Percentiles rank a stretch among this genome's conserved stretches.
Conservation (phyloP, 176 grass and related monocot genomes). For the Oryza glumipatula region DNA sequence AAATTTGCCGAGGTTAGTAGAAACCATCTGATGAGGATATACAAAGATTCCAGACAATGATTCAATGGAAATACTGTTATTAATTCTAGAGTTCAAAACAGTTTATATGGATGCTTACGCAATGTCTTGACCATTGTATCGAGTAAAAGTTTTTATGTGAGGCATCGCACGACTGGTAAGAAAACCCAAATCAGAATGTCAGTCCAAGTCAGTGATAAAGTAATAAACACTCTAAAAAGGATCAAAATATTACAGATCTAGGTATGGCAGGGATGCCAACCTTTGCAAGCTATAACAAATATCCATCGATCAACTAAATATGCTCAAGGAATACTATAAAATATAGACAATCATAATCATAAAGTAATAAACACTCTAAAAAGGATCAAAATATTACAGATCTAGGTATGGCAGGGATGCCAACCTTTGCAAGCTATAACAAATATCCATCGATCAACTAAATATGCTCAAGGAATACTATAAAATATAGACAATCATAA, state of each 20-base stretch:
- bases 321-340: conserved; percentile 8
- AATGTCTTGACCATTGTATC: conserved; percentile 81
- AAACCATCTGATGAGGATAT: conserved; percentile 72
- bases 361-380: conserved; percentile 8
- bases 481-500: conserved; percentile 6
- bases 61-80: conserved; percentile 16
- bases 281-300: background rate
- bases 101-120: conserved; percentile 61
- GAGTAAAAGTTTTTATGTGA: conserved; percentile 93
- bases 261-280: background rate
- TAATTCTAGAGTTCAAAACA: background rate
- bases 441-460: background rate
- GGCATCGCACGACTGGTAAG: conserved; percentile 80
- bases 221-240: conserved; percentile 10
- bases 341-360: background rate
- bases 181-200: conserved; percentile 42
- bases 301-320: conserved; percentile 20
- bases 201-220: conserved; percentile 19
- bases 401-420: background rate
- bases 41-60: background rate
- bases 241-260: conserved; percentile 16
- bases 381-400: conserved; percentile 21
- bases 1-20: conserved; percentile 93
- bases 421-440: background rate
- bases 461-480: conserved; percentile 18